Evolutionary conservation across 176 grass and related monocot species (phyloP), one percentile per base, ranked within the genome.

Genomic region (Pontederia paniculata): DNA sequence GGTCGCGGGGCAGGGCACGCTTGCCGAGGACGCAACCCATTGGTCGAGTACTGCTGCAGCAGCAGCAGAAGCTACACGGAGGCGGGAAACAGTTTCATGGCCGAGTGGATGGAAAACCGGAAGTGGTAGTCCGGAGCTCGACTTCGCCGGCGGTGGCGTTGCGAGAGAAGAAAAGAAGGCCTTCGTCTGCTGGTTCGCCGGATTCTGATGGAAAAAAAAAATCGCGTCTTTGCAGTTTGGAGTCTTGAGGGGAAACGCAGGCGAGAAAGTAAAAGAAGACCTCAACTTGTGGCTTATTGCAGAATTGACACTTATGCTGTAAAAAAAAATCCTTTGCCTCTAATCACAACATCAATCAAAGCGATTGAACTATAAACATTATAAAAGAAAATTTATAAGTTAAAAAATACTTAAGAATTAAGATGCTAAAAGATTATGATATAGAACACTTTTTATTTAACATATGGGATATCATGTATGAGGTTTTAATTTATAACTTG

Each of bases 21-120:
- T 48, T 72, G 31, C 69, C 44, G 69, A 72, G 8, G 37, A 62
- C 17, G 57, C 69, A 72, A 12, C 69, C 69, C 69, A 72, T 72
- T 23, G 60, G 44, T 16, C 28, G 5, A 37, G 60, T 12, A 3
- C n/a, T n/a, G n/a, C n/a, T n/a, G n/a, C n/a, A n/a, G n/a, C n/a
- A n/a, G n/a, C n/a, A n/a, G n/a, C n/a, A 18, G 17, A 2, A 22
- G 20, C 22, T 23, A 63, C 60, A 63, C 47, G 44, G 60, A 62
- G 20, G 11, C 44, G 44, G 60, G 11, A 48, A 48, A 18, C 47
- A 11, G 20, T n/a, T 63, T 9, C 16, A 42, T 18, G 60, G 44
- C 12, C 4, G 9, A 12, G 9, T 7, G 44, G 9, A 47, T 42
- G 11, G 21, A 44, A 13, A 41, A 37, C 21, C 0, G 10, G 37